Percentiles rank a stretch among this genome's conserved stretches.
Evolutionary conservation across 768 basidiomycete genomes (phyloP).

Genomic region (Boletus sensibilis): DNA sequence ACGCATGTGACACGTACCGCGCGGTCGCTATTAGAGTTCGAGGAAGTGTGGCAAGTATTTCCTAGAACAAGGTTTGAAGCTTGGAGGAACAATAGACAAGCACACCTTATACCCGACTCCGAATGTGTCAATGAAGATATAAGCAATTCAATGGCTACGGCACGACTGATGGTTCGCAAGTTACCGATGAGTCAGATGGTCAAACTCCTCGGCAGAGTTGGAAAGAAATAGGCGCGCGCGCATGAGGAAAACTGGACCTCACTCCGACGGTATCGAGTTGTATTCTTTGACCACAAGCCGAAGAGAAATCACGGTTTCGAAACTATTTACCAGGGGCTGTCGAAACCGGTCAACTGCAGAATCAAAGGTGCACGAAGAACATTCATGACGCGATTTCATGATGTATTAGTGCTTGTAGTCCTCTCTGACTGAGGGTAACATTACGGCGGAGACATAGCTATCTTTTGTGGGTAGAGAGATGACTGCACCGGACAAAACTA

Average conservation of each 20-base stretch:
- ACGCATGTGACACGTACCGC: conserved; percentile 13
- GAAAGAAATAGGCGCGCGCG: not conserved
- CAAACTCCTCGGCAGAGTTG: not conserved
- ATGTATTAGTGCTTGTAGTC: conserved; percentile 17
- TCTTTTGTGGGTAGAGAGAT: conserved; percentile 12
- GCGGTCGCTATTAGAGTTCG: conserved; percentile 1
- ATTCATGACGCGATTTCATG: conserved; percentile 10
- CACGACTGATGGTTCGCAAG: conserved; percentile 7
- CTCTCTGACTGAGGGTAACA: conserved; percentile 18
- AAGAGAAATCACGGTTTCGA: not conserved
- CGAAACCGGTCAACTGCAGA: conserved; percentile 7
- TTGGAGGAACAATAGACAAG: conserved; percentile 7
- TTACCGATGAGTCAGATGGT: conserved; percentile 12
- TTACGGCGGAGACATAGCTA: conserved; percentile 23
- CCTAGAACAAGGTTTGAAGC: conserved; percentile 23
- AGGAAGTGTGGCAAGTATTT: not conserved
- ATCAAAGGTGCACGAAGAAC: conserved; percentile 11
- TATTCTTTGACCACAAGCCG: not conserved
- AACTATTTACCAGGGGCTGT: conserved; percentile 15
- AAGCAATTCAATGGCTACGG: conserved; percentile 32
- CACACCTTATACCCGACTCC: conserved; percentile 29
- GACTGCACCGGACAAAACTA: conserved; percentile 4
- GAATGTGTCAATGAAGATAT: conserved; percentile 6
- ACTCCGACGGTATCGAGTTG: not conserved
- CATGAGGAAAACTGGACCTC: not conserved